Base-by-base conservation (phyloP, 306 rosid species). In the Alnus glutinosa region DNA sequence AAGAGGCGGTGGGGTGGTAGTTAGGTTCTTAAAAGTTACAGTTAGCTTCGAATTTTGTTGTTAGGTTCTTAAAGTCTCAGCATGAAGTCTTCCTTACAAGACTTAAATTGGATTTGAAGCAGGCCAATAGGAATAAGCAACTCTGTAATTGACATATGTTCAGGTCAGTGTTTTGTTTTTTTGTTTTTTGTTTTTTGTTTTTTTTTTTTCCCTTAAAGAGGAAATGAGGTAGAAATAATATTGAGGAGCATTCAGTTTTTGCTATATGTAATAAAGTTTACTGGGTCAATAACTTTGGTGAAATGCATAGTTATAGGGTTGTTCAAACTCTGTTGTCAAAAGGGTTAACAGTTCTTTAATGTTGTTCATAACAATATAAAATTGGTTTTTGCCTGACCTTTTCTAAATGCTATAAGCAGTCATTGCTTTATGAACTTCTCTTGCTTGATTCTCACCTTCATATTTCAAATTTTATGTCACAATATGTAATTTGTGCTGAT, bases 1-100 rank as follows among this genome's bases (percentile, higher is more conserved):
- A 92, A 88, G 85, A 87, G 97, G 86, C 88, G 74, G 59, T 89
- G 97, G 97, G 74, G 82, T 23, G 81, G 84, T 23, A 69, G 76
- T 55, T 81, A 84, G 79, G 70, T 61, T 68, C 78, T 73, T 55
- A n/a, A 61, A 2, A 42, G 49, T 72, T 50, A 4, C 59, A 77
- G 28, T 28, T 75, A 48, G 75, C 57, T 55, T 18, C 0, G 7
- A 18, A 34, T 71, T 73, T 57, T 30, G 9, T 42, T 14, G 39
- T 59, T 7, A 49, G 59, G 28, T 64, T 23, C 66, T 71, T 82
- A 50, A 42, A 44, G 16, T 55, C 77, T 55, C 69, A 66, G 32
- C 59, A 63, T 36, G 37, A 74, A 54, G 54, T 49, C 3, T 50
- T 61, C 50, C 77, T 71, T 55, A 28, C 67, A n/a, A 18, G 7